Base-by-base conservation (phyloP, 208 protist species). In the Trypanosoma boissoni region DNA sequence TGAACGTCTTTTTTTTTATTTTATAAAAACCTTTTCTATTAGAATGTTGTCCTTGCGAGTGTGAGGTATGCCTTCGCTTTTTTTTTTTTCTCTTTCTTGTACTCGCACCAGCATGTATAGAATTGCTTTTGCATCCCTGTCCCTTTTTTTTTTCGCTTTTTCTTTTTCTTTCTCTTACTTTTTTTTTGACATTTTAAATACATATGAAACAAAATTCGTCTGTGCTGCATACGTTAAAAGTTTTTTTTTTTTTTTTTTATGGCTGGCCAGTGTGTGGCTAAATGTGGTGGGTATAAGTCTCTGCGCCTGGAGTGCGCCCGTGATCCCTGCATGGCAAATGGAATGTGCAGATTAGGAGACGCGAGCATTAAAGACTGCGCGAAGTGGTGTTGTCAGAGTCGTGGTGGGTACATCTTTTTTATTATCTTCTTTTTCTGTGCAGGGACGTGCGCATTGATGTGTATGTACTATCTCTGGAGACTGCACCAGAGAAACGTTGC, bases 401-500 rank as follows among this genome's bases (percentile, higher is more conserved):
- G 80, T 20, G 85, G 82, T 37, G 63, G 67, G 26, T 82, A 83
- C 52, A 71, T 88, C 27, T 90, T 94, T 43, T 88, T 89, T 29
- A 72, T 88, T 16, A 76, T 91, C 2, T 50, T 94, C 32, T 88
- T 89, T 64, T 82, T 91, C 55, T 83, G 72, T 62, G 56, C 74
- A 8, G 87, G 87, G 31, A 76, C 77, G 16, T 91, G 89, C 43
- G 62, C 72, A 5, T 54, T 91, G 59, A 83, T 77, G 20, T 64
- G 60, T 24, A 68, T 65, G 48, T 89, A 89, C 61, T 94, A 91
- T 45, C 63, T 94, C 2, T 57, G 85, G 51, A 78, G 87, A 0
- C 81, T 94, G 28, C 87, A 94, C 43, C 63, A 80, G 54, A 72
- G 63, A 28, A 94, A 94, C 54, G 76, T 91, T 31, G 63, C 72